Percentiles rank a stretch among this genome's conserved stretches.
These are phyloP conservation scores for Microbotryum intermedium DNA, from an alignment of 1,284 basidiomycete genomes.

Conservation along the genomic window DNA sequence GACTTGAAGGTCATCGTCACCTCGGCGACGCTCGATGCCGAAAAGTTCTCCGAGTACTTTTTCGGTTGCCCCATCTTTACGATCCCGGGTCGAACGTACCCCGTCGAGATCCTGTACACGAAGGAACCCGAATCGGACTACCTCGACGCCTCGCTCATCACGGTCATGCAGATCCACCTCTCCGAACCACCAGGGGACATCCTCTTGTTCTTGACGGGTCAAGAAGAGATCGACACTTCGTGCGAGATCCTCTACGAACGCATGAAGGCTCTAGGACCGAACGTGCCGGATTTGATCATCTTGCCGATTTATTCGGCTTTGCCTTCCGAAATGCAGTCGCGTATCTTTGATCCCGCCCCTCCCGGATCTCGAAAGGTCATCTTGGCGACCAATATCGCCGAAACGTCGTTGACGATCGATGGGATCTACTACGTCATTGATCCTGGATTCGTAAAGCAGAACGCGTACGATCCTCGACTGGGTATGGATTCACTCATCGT, in stretches of 20 bases:
- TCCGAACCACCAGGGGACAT: conserved; percentile 96
- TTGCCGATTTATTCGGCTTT: conserved; percentile 96
- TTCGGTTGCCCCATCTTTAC: conserved; percentile 98
- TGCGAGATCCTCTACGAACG: conserved; percentile 97
- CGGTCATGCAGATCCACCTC: conserved; percentile 98
- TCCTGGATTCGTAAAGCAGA: conserved; percentile 98
- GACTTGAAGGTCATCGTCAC: conserved; percentile 98
- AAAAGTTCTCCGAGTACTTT: conserved; percentile 99
- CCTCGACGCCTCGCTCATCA: conserved; percentile 93
- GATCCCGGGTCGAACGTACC: conserved; percentile 98
- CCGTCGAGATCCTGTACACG: conserved; percentile 93
- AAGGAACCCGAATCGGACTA: conserved; percentile 99
- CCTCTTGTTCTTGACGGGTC: conserved; percentile 93
- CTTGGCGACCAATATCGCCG: conserved; percentile 97
- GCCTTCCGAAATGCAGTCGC: conserved; percentile 93
- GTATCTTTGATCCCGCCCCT: conserved; percentile 95
- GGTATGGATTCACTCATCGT: conserved; percentile 99
- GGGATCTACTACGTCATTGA: conserved; percentile 96
- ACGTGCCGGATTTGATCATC: conserved; percentile 93
- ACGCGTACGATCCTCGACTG: conserved; percentile 91
- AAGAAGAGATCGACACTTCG: conserved; percentile 96
- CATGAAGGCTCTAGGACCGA: conserved; percentile 93
- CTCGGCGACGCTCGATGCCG: conserved; percentile 96
- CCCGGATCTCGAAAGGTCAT: conserved; percentile 95
- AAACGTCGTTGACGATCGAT: conserved; percentile 95